Percentiles rank a stretch among this genome's conserved stretches.
Evolutionary conservation across 2,329 filamentous ascomycete genomes (phyloP).

Genomic region (Fusarium beomiforme): DNA sequence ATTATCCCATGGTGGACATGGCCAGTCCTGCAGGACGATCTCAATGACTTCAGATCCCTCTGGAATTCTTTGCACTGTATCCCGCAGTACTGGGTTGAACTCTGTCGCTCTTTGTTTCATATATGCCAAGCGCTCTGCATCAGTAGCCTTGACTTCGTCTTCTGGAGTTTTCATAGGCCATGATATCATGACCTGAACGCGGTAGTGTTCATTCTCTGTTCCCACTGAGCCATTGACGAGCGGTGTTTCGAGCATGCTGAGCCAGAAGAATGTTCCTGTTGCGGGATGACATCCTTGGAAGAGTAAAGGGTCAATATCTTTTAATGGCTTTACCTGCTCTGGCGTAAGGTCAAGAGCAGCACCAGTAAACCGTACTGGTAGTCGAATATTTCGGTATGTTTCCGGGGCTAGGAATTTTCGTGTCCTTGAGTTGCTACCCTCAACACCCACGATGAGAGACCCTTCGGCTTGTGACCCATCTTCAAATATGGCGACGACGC

Average conservation of each 20-base stretch:
- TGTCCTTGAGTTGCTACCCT: conserved; percentile 11
- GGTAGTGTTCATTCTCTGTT: neutral
- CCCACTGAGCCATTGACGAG: neutral
- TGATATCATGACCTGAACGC: conserved; percentile 9
- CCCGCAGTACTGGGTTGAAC: neutral
- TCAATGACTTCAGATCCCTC: conserved; percentile 1
- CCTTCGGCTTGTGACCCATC: neutral
- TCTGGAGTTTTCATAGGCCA: conserved; percentile 1
- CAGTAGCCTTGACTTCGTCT: neutral
- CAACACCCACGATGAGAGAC: neutral
- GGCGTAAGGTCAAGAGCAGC: conserved; percentile 8
- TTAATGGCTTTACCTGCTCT: conserved; percentile 5
- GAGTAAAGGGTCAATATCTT: conserved; percentile 4
- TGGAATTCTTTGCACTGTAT: neutral
- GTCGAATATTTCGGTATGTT: neutral
- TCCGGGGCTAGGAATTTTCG: neutral
- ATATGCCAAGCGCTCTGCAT: neutral
- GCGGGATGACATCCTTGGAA: neutral
- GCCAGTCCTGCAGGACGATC: conserved; percentile 10
- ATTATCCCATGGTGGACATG: conserved; percentile 1
- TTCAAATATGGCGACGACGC: neutral
- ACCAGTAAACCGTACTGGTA: neutral
- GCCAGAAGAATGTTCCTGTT: conserved; percentile 3
- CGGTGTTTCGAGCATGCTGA: conserved; percentile 2
- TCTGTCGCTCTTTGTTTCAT: conserved; percentile 5